Base-by-base conservation (phyloP, 202 grass and related monocot genomes). In the Brachypodium distachyon region DNA sequence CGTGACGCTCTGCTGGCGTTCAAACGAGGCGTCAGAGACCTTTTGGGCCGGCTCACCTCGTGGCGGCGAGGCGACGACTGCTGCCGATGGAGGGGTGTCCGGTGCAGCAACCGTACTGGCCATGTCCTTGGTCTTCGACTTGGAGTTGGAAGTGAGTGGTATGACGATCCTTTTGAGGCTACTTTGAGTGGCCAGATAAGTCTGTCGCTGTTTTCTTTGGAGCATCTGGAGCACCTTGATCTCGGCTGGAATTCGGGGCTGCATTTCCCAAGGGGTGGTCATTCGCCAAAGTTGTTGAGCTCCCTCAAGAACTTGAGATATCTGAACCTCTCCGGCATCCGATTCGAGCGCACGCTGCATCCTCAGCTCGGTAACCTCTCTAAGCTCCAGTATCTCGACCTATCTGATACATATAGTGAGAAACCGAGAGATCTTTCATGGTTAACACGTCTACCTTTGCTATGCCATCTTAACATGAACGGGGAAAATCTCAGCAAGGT, bases 331-430 rank as follows among this genome's bases (percentile, higher is more conserved):
- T 25, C 53, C 0, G 0, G 0, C 0, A 7, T 16, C 13, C 1
- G 0, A 2, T 12, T 33, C 0, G 53, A 28, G 2, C 0, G 32
- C 4, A 23, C 0, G 0, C 1, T 85, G 6, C 83, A 83, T 22
- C 43, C 43, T 3, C 62, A 83, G 6, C 50, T 89, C 0, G 82
- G 82, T 1, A 91, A 85, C 18, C 53, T 85, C 4, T 77, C 78
- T 0, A 68, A 46, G 0, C 21, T 84, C 3, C 54, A 19, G 2
- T 33, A 64, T 14, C 36, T 64, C 0, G 61, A 64, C 1, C 34
- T 64, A 5, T 64, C 61, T n/a, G 1, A 39, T 34, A 13, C 17
- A 19, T 0, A 1, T n/a, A 11, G 57, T 3, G 18, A 3, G 3
- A 16, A 61, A 21, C 9, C 7, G 2, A 61, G 1, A 19, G 32